Evolutionary conservation across 2,329 filamentous ascomycete genomes (phyloP).

Genomic region (Emmonsia crescens): DNA sequence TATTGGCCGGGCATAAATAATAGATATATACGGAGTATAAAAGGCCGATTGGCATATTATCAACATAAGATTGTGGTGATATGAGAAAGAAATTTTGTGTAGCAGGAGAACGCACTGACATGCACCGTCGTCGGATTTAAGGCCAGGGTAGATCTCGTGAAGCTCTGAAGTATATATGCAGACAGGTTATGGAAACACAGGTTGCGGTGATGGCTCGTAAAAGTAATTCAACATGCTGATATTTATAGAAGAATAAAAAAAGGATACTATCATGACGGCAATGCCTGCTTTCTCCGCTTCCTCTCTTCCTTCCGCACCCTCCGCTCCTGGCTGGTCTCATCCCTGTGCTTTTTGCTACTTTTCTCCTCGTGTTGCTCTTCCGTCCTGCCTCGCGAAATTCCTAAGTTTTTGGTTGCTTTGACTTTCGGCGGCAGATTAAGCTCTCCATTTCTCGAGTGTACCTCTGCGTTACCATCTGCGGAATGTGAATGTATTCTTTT

Average conservation of each 20-base stretch:
- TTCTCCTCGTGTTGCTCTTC: slow-evolving; percentile 4
- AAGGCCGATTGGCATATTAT: neutral
- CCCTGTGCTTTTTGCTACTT: slow-evolving; percentile 27
- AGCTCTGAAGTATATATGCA: neutral
- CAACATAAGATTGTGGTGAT: neutral
- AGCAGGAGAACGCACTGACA: neutral
- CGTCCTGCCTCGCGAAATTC: slow-evolving; percentile 1
- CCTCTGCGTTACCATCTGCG: slow-evolving; percentile 13
- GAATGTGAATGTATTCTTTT: slow-evolving; percentile 25
- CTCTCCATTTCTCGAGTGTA: slow-evolving; percentile 11
- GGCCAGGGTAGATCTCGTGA: neutral
- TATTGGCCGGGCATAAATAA: neutral
- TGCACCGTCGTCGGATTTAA: neutral
- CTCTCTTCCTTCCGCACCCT: slow-evolving; percentile 24
- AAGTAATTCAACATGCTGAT: neutral
- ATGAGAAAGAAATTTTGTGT: neutral
- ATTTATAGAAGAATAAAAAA: neutral
- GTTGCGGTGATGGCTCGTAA: neutral
- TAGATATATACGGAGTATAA: neutral
- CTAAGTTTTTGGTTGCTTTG: neutral
- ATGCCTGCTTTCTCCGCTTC: slow-evolving; percentile 27
- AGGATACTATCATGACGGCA: slow-evolving; percentile 7
- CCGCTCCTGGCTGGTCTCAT: slow-evolving; percentile 25
- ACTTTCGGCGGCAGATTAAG: neutral
- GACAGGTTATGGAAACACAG: neutral